Base-by-base conservation (phyloP, 1,284 basidiomycete genomes). In the Wallemia ichthyophaga region DNA sequence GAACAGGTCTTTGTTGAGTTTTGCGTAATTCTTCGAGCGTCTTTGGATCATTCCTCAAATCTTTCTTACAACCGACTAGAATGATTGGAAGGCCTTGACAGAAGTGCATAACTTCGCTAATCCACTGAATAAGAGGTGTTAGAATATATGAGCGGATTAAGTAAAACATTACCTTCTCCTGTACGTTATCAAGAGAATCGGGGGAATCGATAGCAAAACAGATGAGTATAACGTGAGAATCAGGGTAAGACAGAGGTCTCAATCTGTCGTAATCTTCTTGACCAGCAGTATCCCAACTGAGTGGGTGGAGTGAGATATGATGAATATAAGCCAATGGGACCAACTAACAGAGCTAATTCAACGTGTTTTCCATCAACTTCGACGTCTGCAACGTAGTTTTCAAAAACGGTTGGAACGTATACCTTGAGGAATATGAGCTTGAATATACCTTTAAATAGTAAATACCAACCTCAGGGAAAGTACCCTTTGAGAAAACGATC, bases 181-280 rank as follows among this genome's bases (percentile, higher is more conserved):
- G 84, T 31, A 92, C 85, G 75, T 92, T 92, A 72, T 89, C 87
- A 63, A 92, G 74, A 58, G 85, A 88, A 69, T 88, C 85, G 31
- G 88, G 87, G 60, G 81, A 85, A 74, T 92, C 87, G 63, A 91
- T 80, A 53, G 86, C 83, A 69, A 89, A 92, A 71, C 86, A 91
- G 70, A 92, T 88, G 62, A 92, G 77, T 48, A 66, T 58, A 2
- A 94, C 83, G 71, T 95, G 85, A 0, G 89, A 94, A 68, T 95
- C 89, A 1, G 89, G 84, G 68, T 95, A 96, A 31, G 83, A 86
- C 26, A 96, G 71, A 19, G 86, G 87, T 57, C 92, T 77, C 59
- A 96, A 71, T 58, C 87, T 75, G 68, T 94, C 91, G 68, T 95
- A 95, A 65, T 95, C 91, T 72, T 96, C 91, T 70, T 94, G 88